These are phyloP conservation scores for Trichoderma sp. DNA, from an alignment of 2,329 filamentous ascomycete species.

Conservation along the genomic window DNA sequence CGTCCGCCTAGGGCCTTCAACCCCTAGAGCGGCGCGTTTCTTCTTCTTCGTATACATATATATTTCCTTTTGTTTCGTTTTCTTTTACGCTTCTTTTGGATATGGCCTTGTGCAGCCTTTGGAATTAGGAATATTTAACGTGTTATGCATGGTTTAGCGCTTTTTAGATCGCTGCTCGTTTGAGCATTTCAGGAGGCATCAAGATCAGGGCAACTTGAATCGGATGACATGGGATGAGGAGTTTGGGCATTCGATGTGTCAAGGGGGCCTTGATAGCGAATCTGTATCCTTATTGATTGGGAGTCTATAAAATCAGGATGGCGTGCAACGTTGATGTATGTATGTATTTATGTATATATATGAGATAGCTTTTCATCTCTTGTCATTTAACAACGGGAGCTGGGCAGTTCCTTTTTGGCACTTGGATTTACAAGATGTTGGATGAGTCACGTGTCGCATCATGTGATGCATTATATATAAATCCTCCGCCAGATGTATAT, in stretches of 20 bases:
- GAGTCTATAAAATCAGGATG: slow-evolving; percentile 8
- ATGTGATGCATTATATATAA: not conserved
- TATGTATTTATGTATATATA: slow-evolving; percentile 7
- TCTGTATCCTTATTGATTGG: slow-evolving; percentile 3
- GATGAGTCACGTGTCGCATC: not conserved
- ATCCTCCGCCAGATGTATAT: not conserved
- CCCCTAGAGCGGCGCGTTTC: not conserved
- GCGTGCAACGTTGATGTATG: not conserved
- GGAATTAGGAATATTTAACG: not conserved
- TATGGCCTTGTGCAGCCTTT: not conserved
- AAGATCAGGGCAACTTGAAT: slow-evolving; percentile 22
- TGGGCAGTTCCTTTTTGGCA: not conserved
- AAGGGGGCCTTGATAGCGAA: slow-evolving; percentile 6
- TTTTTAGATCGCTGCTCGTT: slow-evolving; percentile 16
- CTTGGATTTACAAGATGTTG: not conserved
- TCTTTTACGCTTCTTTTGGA: not conserved
- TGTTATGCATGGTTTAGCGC: slow-evolving; percentile 23
- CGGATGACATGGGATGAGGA: slow-evolving; percentile 15
- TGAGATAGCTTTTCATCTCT: not conserved
- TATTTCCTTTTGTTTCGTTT: not conserved
- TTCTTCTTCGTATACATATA: not conserved
- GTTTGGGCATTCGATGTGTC: slow-evolving; percentile 14
- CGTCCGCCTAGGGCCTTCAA: not conserved
- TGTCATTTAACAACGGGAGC: not conserved
- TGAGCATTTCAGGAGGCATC: slow-evolving; percentile 23